Percentiles rank a stretch among this genome's conserved stretches.
phyloP scores from a whole-genome alignment of 768 basidiomycete species.

The Cystobasidiopsis lactophilus region DNA sequence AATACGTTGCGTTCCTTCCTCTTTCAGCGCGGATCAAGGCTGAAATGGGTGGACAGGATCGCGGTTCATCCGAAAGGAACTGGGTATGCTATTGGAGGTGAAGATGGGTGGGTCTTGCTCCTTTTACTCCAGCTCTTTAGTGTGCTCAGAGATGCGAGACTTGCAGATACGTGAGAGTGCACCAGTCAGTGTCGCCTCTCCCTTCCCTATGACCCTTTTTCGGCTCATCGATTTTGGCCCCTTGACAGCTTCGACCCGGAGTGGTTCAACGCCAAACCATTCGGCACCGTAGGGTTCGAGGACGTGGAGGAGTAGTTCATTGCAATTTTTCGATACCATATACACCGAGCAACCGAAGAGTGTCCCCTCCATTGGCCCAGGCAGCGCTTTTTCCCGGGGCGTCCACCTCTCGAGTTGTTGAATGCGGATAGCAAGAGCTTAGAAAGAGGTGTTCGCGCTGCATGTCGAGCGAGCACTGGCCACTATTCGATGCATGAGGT shows the following conservation, averaged over 20 bases:
- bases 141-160: not conserved
- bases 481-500: too few species aligned
- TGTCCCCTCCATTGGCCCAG: too few species aligned
- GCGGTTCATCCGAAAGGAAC: conserved; percentile 77
- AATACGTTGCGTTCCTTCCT: conserved; percentile 52
- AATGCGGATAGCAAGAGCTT: too few species aligned
- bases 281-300: not conserved
- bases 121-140: conserved; percentile 21
- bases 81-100: conserved; percentile 78
- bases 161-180: conserved; percentile 10
- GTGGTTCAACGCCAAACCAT: not conserved
- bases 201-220: not conserved
- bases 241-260: not conserved
- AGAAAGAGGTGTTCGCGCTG: too few species aligned
- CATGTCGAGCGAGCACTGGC: too few species aligned
- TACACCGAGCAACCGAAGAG: too few species aligned
- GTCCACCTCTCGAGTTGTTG: too few species aligned
- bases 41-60: conserved; percentile 36
- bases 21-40: not conserved
- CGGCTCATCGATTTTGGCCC: not conserved
- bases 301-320: not conserved
- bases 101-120: conserved; percentile 54
- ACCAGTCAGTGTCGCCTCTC: conserved; percentile 10
- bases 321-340: too few species aligned
- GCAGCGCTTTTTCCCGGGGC: too few species aligned